Evolutionary conservation across 1,139 yeast species (phyloP).

Genomic region (Ashbya aceris): DNA sequence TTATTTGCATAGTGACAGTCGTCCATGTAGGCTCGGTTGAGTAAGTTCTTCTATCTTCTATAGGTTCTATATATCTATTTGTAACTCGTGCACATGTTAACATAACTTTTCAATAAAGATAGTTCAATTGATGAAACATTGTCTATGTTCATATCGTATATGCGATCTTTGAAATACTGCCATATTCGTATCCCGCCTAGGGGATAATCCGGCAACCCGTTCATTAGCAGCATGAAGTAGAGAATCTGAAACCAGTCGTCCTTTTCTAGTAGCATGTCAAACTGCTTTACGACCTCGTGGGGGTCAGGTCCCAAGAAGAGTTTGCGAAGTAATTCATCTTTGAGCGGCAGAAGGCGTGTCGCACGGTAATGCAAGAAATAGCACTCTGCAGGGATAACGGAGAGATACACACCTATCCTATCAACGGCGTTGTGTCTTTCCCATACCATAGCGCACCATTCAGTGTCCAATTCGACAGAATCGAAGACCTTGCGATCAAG

Average conservation of each 20-base stretch:
- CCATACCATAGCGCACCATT: slow-evolving; percentile 13
- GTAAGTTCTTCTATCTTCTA: too few relatives aligned
- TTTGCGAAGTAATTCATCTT: slow-evolving; percentile 10
- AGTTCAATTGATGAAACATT: slow-evolving; percentile 21
- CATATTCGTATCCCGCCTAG: slow-evolving; percentile 4
- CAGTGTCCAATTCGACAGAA: slow-evolving; percentile 13
- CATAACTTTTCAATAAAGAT: slow-evolving; percentile 17
- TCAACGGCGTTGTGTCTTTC: slow-evolving; percentile 4
- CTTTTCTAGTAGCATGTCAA: slow-evolving; percentile 17
- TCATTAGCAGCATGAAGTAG: slow-evolving; percentile 20
- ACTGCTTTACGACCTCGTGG: slow-evolving; percentile 11
- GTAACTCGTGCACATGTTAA: slow-evolving; percentile 16
- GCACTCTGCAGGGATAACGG: slow-evolving; percentile 12
- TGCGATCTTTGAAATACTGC: slow-evolving; percentile 17
- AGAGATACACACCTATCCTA: slow-evolving; percentile 11
- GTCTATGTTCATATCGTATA: slow-evolving; percentile 16
- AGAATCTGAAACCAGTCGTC: slow-evolving; percentile 15
- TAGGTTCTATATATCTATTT: neutral
- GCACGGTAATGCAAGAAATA: slow-evolving; percentile 23
- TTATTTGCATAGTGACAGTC: slow-evolving; percentile 28
- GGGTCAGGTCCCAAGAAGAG: slow-evolving; percentile 8
- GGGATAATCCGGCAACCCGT: slow-evolving; percentile 20
- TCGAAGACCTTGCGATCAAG: slow-evolving; percentile 24
- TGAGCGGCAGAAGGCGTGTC: slow-evolving; percentile 17
- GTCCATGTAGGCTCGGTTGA: neutral